Conservation (phyloP, 192 early-diverging fungal genomes). For the Linderina pennispora region DNA sequence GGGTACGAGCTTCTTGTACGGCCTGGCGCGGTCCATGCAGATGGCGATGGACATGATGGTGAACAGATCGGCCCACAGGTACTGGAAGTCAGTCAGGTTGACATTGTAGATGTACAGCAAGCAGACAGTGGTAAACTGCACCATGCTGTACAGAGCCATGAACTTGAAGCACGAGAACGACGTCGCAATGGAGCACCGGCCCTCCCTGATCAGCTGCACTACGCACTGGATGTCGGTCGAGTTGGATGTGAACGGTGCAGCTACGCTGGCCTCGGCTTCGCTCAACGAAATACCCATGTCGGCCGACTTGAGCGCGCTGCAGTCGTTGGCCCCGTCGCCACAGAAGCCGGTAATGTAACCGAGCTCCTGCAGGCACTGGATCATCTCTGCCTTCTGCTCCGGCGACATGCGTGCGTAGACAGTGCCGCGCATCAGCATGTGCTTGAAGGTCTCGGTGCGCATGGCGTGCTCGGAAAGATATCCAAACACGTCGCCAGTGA, state of each 20-base stretch:
- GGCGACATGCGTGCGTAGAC: constrained; percentile 98
- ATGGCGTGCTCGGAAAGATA: constrained; percentile 48
- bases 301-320: constrained; percentile 88
- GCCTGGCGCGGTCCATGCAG: constrained; percentile 76
- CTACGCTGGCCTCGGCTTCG: constrained; percentile 96
- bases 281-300: constrained; percentile 95
- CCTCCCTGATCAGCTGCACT: constrained; percentile 78
- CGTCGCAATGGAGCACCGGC: constrained; percentile 93
- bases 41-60: constrained; percentile 81
- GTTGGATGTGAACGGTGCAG: constrained; percentile 92
- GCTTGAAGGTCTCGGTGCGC: constrained; percentile 47
- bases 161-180: constrained; percentile 98
- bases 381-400: constrained; percentile 90
- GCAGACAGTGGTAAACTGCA: constrained; percentile 93
- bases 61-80: constrained; percentile 86
- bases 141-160: constrained; percentile 95
- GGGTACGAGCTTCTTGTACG: constrained; percentile 59
- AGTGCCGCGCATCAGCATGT: constrained; percentile 80
- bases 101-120: constrained; percentile 79
- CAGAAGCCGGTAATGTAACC: constrained; percentile 94
- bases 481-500: constrained; percentile 91
- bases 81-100: constrained; percentile 91
- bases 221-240: constrained; percentile 84
- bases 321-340: constrained; percentile 98
- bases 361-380: constrained; percentile 74